Evolutionary conservation across 331 rosid species (phyloP).

Genomic region (Cydonia oblonga): DNA sequence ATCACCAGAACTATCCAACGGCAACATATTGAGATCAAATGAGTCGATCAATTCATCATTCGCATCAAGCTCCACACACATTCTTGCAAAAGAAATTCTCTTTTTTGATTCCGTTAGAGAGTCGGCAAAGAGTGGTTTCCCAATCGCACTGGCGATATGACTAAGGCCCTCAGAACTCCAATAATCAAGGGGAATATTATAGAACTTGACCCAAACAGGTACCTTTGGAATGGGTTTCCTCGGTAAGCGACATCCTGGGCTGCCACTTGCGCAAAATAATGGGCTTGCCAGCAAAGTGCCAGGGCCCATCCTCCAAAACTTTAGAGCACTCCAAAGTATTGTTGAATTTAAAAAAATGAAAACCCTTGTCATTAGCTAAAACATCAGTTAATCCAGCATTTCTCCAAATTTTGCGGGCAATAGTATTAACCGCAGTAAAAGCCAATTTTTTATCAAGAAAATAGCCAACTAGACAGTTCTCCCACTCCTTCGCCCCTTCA

Average conservation of each 20-base stretch:
- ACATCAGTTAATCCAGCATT: neutral
- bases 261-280: neutral
- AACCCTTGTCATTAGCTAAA: neutral
- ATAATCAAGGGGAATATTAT: neutral
- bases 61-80: neutral
- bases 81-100: neutral
- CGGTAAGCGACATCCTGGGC: neutral
- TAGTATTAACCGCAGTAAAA: too few species aligned
- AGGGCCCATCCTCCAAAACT: neutral
- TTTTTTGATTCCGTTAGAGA: neutral
- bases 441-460: neutral
- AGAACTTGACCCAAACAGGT: neutral
- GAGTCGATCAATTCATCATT: neutral
- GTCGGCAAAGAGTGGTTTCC: neutral
- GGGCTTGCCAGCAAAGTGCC: neutral
- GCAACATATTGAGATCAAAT: neutral
- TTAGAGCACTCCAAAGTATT: neutral
- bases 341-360: neutral
- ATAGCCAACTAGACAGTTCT: neutral
- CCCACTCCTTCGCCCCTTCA: neutral
- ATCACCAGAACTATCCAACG: neutral
- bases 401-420: neutral
- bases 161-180: neutral
- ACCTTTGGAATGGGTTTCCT: neutral
- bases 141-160: neutral